These are phyloP conservation scores for Nemania abortiva DNA, from an alignment of 2,329 filamentous ascomycete species.

Conservation along the genomic window DNA sequence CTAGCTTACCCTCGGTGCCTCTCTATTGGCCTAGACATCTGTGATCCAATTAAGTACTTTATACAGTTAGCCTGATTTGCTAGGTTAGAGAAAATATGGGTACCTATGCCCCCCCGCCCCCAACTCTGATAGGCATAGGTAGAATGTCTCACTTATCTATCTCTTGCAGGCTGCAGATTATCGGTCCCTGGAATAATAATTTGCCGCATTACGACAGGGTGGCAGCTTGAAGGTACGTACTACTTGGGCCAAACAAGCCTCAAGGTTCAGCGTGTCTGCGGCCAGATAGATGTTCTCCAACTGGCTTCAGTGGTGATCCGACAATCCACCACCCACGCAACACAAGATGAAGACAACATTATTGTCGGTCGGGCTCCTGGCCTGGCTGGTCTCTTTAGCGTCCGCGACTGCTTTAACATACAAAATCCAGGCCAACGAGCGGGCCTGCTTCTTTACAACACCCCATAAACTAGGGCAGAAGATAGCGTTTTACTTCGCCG, in stretches of 20 bases:
- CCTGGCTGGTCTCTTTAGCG: conserved; percentile 76
- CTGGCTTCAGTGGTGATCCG: conserved; percentile 38
- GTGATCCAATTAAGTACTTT: neutral
- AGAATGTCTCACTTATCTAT: conserved; percentile 3
- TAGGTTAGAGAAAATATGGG: conserved; percentile 9
- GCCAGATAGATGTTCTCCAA: conserved; percentile 47
- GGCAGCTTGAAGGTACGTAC: conserved; percentile 22
- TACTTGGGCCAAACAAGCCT: neutral
- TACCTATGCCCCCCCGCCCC: too few species aligned
- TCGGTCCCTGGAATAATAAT: conserved; percentile 35
- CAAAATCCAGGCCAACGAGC: conserved; percentile 89
- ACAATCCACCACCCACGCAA: conserved; percentile 43
- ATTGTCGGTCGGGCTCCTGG: conserved; percentile 75
- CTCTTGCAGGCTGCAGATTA: too few species aligned
- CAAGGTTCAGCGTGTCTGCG: conserved; percentile 32
- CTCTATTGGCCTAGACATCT: neutral
- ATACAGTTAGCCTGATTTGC: neutral
- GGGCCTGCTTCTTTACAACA: conserved; percentile 91
- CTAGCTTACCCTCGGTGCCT: neutral
- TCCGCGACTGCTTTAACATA: conserved; percentile 95
- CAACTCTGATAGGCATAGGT: neutral
- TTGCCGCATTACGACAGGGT: conserved; percentile 36
- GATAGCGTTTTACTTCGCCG: conserved; percentile 98
- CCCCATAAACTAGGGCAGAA: conserved; percentile 85
- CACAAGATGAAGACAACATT: conserved; percentile 73